A percentile compares a stretch with the other conserved stretches of the same genome.
These are phyloP conservation scores for Ruellia speciosa DNA, from an alignment of 305 asterid species.

Conservation along the genomic window DNA sequence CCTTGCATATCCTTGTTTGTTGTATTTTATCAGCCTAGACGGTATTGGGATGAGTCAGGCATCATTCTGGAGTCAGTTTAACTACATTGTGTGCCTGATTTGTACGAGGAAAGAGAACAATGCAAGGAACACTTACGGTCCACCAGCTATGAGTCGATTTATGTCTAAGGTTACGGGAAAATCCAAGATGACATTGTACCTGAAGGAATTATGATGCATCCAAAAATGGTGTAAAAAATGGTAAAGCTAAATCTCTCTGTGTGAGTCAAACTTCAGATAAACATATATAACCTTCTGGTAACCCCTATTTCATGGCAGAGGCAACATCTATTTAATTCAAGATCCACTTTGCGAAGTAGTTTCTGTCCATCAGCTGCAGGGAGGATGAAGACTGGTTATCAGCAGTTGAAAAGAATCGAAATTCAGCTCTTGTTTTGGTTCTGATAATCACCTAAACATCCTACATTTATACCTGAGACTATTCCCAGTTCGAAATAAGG, in stretches of 20 bases:
- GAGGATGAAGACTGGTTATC: background rate
- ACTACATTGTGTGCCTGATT: background rate
- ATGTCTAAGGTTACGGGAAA: constrained; percentile 51
- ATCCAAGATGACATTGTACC: constrained; percentile 66
- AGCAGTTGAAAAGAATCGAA: background rate
- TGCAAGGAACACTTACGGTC: constrained; percentile 43
- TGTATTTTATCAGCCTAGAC: constrained; percentile 38
- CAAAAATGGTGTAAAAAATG: background rate
- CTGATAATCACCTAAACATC: background rate
- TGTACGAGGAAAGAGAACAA: background rate
- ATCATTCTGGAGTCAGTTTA: background rate
- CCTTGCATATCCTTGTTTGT: constrained; percentile 38
- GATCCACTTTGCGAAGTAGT: constrained; percentile 49
- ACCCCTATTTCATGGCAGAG: constrained; percentile 61
- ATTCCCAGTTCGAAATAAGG: constrained; percentile 60
- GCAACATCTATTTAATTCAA: constrained; percentile 38
- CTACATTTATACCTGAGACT: constrained; percentile 33
- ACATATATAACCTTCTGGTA: constrained; percentile 31
- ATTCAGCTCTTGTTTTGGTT: background rate
- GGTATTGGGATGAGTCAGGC: background rate
- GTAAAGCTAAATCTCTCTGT: background rate
- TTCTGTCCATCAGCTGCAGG: constrained; percentile 40
- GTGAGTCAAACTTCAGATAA: background rate
- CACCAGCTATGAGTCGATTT: constrained; percentile 44
- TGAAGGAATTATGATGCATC: constrained; percentile 11